These are phyloP conservation scores for Daldinia sp. DNA, from an alignment of 2,329 filamentous ascomycete genomes.

Conservation along the genomic window DNA sequence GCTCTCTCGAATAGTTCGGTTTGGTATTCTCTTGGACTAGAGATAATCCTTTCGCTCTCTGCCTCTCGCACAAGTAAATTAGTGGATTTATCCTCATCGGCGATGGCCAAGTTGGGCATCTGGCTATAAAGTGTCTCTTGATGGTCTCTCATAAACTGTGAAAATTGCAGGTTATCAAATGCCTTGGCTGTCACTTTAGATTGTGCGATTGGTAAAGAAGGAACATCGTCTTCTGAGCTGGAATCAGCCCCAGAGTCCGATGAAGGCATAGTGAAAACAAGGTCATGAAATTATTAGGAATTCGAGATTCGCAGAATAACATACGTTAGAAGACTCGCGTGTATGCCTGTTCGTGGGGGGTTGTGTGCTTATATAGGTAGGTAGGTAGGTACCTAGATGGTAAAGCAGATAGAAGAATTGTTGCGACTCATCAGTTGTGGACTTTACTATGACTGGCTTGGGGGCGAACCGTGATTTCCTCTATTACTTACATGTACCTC, in stretches of 20 bases:
- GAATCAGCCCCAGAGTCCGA: constrained; percentile 13
- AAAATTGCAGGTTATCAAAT: constrained; percentile 32
- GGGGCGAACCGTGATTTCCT: not conserved
- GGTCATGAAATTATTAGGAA: not conserved
- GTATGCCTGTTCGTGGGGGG: not conserved
- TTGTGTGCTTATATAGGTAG: not conserved
- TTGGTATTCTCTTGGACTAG: constrained; percentile 88
- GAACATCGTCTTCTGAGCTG: constrained; percentile 23
- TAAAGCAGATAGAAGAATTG: not conserved
- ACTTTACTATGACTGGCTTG: not conserved
- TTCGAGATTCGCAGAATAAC: not conserved
- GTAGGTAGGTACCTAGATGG: not conserved
- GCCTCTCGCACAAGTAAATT: constrained; percentile 48
- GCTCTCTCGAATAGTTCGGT: constrained; percentile 89
- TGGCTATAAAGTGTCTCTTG: constrained; percentile 29
- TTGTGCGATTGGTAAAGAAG: not conserved
- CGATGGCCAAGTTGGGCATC: constrained; percentile 1
- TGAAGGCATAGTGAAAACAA: not conserved
- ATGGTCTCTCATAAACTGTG: constrained; percentile 38
- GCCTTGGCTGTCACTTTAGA: constrained; percentile 12
- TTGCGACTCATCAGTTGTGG: not conserved
- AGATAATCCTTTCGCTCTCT: constrained; percentile 67
- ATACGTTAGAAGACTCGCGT: not conserved
- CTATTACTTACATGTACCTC: too few relatives aligned
- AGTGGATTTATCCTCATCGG: constrained; percentile 45